These are phyloP conservation scores for Mesembryanthemum crystallinum DNA, from an alignment of 148 eudicot species.

Conservation along the genomic window DNA sequence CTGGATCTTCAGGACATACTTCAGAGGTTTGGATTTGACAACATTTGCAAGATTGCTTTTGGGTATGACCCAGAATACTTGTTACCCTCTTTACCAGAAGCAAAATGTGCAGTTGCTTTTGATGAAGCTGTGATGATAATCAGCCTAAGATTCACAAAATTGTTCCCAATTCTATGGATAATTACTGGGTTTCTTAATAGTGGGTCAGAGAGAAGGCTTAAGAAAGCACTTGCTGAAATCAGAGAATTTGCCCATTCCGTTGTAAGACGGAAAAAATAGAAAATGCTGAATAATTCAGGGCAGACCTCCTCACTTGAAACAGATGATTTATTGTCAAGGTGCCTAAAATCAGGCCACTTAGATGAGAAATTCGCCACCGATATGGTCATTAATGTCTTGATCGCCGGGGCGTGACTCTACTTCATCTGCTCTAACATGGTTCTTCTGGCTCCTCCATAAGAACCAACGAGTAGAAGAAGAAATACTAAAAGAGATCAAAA, in stretches of 20 bases:
- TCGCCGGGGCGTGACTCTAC: slow-evolving; percentile 50
- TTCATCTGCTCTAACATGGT: slow-evolving; percentile 44
- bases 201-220: slow-evolving; percentile 33
- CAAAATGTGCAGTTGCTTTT: slow-evolving; percentile 24
- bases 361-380: slow-evolving; percentile 43
- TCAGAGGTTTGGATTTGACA: background rate
- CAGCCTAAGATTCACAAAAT: slow-evolving; percentile 16
- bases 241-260: slow-evolving; percentile 14
- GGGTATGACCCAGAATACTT: slow-evolving; percentile 34
- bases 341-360: slow-evolving; percentile 33
- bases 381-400: slow-evolving; percentile 40
- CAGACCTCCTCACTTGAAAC: background rate
- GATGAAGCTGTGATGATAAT: slow-evolving; percentile 24
- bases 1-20: background rate
- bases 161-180: slow-evolving; percentile 26
- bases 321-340: slow-evolving; percentile 36
- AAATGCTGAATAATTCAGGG: background rate
- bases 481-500: slow-evolving; percentile 28
- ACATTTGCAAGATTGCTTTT: slow-evolving; percentile 24
- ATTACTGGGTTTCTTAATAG: slow-evolving; percentile 21
- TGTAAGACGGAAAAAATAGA: background rate
- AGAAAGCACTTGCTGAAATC: slow-evolving; percentile 9
- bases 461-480: slow-evolving; percentile 28
- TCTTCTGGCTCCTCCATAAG: slow-evolving; percentile 38
- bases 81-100: slow-evolving; percentile 18